A percentile compares a stretch with the other conserved stretches of the same genome.
Conservation (phyloP, 805 yeast genomes). For the Alloascoidea hylecoeti region DNA sequence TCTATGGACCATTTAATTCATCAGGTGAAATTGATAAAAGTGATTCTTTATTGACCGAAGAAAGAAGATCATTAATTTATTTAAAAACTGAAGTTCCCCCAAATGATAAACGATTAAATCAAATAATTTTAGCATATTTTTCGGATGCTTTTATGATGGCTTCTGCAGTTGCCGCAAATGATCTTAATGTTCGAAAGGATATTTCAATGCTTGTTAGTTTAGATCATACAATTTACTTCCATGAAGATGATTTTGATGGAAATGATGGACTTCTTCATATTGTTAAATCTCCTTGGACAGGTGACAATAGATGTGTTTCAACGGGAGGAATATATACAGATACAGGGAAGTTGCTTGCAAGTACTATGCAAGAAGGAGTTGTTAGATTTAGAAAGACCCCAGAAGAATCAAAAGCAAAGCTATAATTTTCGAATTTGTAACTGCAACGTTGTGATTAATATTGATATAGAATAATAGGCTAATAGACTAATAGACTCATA, state of each 20-base stretch:
- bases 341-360: constrained; percentile 38
- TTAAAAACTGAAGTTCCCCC: too few relatives aligned
- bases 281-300: constrained; percentile 32
- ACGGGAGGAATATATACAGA: constrained; percentile 40
- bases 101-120: background rate
- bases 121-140: constrained; percentile 7
- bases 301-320: constrained; percentile 37
- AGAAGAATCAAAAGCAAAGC: constrained; percentile 15
- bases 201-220: constrained; percentile 28
- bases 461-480: too few relatives aligned
- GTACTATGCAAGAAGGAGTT: constrained; percentile 55
- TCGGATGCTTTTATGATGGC: constrained; percentile 7
- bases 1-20: too few relatives aligned
- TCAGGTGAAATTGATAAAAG: too few relatives aligned
- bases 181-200: constrained; percentile 2
- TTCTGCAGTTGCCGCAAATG: constrained; percentile 5
- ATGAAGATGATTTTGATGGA: constrained; percentile 27
- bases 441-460: background rate
- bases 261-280: constrained; percentile 38
- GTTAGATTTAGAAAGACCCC: constrained; percentile 11
- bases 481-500: too few relatives aligned
- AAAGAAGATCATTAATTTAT: too few relatives aligned
- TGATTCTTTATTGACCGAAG: too few relatives aligned
- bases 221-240: constrained; percentile 58
- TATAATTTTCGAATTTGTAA: constrained; percentile 4